These are phyloP conservation scores for Suillus americanus DNA, from an alignment of 768 basidiomycete genomes.

Conservation along the genomic window DNA sequence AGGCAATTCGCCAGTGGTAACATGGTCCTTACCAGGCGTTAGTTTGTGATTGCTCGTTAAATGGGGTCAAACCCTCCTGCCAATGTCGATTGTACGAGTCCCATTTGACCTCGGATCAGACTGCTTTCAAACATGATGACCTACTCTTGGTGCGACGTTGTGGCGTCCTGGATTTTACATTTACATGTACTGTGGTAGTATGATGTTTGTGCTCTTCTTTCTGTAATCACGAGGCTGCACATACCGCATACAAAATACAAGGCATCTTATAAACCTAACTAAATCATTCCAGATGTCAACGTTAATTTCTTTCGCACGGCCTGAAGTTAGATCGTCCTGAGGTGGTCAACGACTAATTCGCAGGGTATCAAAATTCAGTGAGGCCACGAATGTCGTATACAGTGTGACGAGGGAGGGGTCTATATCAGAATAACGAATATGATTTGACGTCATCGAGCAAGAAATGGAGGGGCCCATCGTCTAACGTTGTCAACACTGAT, in stretches of 20 bases:
- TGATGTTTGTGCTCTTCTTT: background rate
- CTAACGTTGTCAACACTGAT: background rate
- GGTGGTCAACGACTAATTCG: background rate
- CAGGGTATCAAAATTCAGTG: background rate
- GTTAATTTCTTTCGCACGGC: background rate
- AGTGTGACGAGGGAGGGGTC: background rate
- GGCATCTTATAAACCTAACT: background rate
- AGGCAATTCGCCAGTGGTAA: no score
- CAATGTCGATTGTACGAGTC: background rate
- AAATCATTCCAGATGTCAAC: background rate
- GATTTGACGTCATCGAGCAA: background rate
- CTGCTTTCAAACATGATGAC: background rate
- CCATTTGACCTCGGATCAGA: no score
- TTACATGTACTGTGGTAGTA: no score
- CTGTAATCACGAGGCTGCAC: background rate
- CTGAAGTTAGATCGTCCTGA: background rate
- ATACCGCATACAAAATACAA: background rate
- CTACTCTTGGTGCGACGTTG: no score
- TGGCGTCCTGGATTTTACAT: no score
- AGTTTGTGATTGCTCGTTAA: background rate
- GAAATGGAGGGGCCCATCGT: background rate
- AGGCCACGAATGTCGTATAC: background rate
- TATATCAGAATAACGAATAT: background rate
- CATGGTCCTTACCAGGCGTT: no score
- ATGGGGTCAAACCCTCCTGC: background rate